A percentile compares a stretch with the other conserved stretches of the same genome.
These are phyloP conservation scores for Thalia dealbata DNA, from an alignment of 176 grass and related monocot genomes.

Conservation along the genomic window DNA sequence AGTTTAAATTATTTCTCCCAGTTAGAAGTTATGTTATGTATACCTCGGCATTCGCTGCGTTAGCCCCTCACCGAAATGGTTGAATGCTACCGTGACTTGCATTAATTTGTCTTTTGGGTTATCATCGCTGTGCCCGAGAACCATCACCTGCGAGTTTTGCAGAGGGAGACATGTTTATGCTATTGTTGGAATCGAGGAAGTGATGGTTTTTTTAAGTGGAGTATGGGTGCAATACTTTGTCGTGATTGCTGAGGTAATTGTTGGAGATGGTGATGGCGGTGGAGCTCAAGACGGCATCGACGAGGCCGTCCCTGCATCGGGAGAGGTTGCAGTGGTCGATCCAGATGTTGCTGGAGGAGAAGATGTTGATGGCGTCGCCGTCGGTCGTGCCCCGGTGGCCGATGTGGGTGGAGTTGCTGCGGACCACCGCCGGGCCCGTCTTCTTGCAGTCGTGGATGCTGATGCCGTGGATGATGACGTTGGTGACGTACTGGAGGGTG, in stretches of 20 bases:
- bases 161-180: too few relatives aligned
- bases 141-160: background rate
- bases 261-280: conserved; percentile 3
- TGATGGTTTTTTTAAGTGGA: too few relatives aligned
- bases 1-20: too few relatives aligned
- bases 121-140: conserved; percentile 16
- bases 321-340: conserved; percentile 8
- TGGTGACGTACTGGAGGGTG: background rate
- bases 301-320: conserved; percentile 1
- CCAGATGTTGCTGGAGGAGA: background rate
- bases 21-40: background rate
- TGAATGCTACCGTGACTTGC: conserved; percentile 18
- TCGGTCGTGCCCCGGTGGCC: background rate
- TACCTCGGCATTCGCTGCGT: conserved; percentile 25
- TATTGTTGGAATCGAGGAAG: too few relatives aligned
- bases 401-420: background rate
- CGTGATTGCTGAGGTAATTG: conserved; percentile 2
- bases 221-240: too few relatives aligned
- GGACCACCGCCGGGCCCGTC: background rate
- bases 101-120: conserved; percentile 1
- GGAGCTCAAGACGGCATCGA: conserved; percentile 4
- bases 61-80: conserved; percentile 19
- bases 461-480: conserved; percentile 5
- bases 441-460: background rate
- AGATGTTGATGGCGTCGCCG: background rate